Evolutionary conservation across 164 flowering plant genomes (phyloP), one percentile per base, ranked within the genome.

Genomic region (Houttuynia cordata): DNA sequence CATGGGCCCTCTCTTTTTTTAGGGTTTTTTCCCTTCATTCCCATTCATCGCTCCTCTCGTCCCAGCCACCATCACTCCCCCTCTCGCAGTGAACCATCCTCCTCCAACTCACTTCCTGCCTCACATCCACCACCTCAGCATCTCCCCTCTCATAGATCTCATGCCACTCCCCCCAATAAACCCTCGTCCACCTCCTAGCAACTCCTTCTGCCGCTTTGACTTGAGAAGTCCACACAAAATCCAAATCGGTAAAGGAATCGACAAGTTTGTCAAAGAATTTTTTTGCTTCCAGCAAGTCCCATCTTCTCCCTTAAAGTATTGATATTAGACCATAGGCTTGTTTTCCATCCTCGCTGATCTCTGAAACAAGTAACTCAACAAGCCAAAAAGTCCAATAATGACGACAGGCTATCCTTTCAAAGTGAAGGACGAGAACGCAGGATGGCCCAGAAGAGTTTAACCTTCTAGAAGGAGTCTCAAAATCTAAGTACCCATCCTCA

Each of bases 361-460:
- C 97, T 15, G 86, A 77, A 45, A 85, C 79, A 56, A 94, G 91
- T 75, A 94, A 70, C 68, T 94, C 95, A 51, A 91, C 84, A 70
- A 94, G 73, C 99, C 99, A 94, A 67, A 78, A 75, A 68, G 86
- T 88, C 39, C 97, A 96, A 75, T 88, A 88, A 59, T 75, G 88
- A n/a, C 95, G 95, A 62, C 68, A 87, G 37, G 83, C 67, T 58
- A 71, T 61, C 66, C 89, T 81, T 63, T 86, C 88, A 23, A 97
- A 91, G 76, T 94, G 99, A 72, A 94, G 86, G 74, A 94, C n/a
- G 95, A 68, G 97, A 88, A 79, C 91, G 99, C 65, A 94, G 73
- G 52, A 83, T 94, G 63, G 93, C 81, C 99, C 99, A 94, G 45
- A 89, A 74, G 17, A 80, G 78, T 64, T 79, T 86, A 30, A 72